Base-by-base conservation (phyloP, 1,284 basidiomycete species). In the Porogramme epimiltina region DNA sequence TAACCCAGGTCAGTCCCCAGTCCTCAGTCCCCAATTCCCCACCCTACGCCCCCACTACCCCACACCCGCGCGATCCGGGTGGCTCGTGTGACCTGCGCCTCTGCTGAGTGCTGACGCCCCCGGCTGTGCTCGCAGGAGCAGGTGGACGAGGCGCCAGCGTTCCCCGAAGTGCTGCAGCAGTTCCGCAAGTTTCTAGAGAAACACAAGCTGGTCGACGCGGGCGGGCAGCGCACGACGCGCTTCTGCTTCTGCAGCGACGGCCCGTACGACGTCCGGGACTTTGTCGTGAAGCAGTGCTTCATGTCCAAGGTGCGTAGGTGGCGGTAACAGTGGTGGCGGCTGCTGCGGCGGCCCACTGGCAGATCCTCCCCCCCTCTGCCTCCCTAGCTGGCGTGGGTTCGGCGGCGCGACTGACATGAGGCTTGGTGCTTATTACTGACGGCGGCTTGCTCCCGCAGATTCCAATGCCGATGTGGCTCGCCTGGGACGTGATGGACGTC, bases 271-370 rank as follows among this genome's bases (percentile, higher is more conserved):
- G 70, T 95, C 42, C 80, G 89, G 45, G 89, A 95, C 71, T 95
- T 95, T 65, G 81, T 91, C 52, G 81, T 89, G 42, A 90, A 95
- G 69, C 89, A 93, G 66, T 91, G 86, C 66, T 93, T 90, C 68
- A 91, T 95, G 62, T 92, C 89, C 45, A 81, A 84, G 66, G 87
- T 85, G n/a, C n/a, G n/a, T 13, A 31, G 13, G 28, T 31, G 28
- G 13, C 53, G 60, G 76, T 70, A 54, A 52, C 34, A 31, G 9
- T 37, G 42, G 47, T 41, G 28, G n/a, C n/a, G n/a, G n/a, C 18
- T 38, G 19, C 5, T 20, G 26, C 24, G 42, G 42, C 16, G 43
- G 31, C 28, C 22, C 20, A 37, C 16, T 13, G 11, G n/a, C n/a
- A n/a, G n/a, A n/a, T n/a, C n/a, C n/a, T n/a, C n/a, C n/a, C n/a